Base-by-base conservation (phyloP, 2,329 filamentous ascomycete species). In the Colletotrichum sojae region DNA sequence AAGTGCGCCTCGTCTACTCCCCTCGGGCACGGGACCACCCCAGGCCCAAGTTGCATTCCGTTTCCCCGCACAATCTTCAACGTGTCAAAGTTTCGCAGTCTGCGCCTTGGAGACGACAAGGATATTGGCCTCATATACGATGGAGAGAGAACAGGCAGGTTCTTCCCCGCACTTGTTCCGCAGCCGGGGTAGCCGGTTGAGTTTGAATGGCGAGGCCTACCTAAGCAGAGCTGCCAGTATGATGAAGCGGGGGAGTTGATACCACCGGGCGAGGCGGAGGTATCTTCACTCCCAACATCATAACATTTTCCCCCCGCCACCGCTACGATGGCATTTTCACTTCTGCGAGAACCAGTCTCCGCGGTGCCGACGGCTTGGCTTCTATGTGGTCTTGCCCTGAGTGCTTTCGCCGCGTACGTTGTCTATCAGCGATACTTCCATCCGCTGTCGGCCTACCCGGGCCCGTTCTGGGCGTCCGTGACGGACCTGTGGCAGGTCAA, bases 401-500 rank as follows among this genome's bases (percentile, higher is more conserved):
- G 25, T 5, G 25, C n/a, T 6, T 18, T 52, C 2, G 15, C 48
- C 18, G 18, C 18, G 12, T 67, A 67, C 22, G 31, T 67, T 5
- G 51, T 63, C 2, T 63, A 67, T 8, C 64, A 67, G 31, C 51
- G 58, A 63, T 56, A 55, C 22, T 27, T 67, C 6, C 64, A 67
- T 4, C 58, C 64, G 5, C 22, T 67, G 13, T 58, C 64, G 12
- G 52, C 16, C 2, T 67, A 49, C 9, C 64, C 64, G 4, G 58
- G 64, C 12, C 64, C 64, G 5, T 63, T 67, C 16, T 63, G 31
- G 58, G 57, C 58, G 12, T 67, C 64, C 5, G 3, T 67, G 22
- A 56, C 64, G 15, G 64, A 67, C 9, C 8, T 63, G 3, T 67
- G 64, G 64, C 64, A 67, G 36, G 64, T 67, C 27, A 31, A 45